A percentile compares a stretch with the other conserved stretches of the same genome.
Evolutionary conservation across 768 basidiomycete genomes (phyloP).

Genomic region (Boletus sp.): DNA sequence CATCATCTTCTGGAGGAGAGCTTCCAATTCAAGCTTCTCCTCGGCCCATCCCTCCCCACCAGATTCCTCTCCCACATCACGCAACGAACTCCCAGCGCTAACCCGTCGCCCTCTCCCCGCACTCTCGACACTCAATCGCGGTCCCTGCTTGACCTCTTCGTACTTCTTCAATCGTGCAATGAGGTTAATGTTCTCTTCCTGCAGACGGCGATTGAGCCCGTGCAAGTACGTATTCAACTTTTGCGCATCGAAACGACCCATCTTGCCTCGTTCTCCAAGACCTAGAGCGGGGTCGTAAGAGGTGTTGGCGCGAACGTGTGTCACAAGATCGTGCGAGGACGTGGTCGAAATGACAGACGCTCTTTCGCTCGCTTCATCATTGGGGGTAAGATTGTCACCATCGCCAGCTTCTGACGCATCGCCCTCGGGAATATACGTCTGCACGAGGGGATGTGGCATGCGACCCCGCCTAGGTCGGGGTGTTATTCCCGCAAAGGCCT

Average conservation of each 20-base stretch:
- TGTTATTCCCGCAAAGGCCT: constrained; percentile 62
- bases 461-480: constrained; percentile 51
- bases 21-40: constrained; percentile 57
- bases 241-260: constrained; percentile 77
- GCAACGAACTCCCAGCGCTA: constrained; percentile 52
- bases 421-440: constrained; percentile 40
- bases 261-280: constrained; percentile 61
- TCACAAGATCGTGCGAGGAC: constrained; percentile 85
- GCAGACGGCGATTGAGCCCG: constrained; percentile 74
- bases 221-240: constrained; percentile 87
- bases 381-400: constrained; percentile 17
- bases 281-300: constrained; percentile 86
- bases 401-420: constrained; percentile 30
- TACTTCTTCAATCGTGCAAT: constrained; percentile 49
- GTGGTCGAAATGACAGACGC: constrained; percentile 77
- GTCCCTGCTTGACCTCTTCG: constrained; percentile 44
- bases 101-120: constrained; percentile 42
- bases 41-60: constrained; percentile 66
- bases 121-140: constrained; percentile 25
- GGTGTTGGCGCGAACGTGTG: constrained; percentile 74
- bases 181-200: constrained; percentile 79
- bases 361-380: constrained; percentile 51
- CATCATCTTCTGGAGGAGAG: constrained; percentile 38
- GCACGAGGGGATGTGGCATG: constrained; percentile 67
- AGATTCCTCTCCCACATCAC: constrained; percentile 61